Base-by-base conservation (phyloP, 1,139 yeast genomes). In the Barnettozyma hawaiiensis region DNA sequence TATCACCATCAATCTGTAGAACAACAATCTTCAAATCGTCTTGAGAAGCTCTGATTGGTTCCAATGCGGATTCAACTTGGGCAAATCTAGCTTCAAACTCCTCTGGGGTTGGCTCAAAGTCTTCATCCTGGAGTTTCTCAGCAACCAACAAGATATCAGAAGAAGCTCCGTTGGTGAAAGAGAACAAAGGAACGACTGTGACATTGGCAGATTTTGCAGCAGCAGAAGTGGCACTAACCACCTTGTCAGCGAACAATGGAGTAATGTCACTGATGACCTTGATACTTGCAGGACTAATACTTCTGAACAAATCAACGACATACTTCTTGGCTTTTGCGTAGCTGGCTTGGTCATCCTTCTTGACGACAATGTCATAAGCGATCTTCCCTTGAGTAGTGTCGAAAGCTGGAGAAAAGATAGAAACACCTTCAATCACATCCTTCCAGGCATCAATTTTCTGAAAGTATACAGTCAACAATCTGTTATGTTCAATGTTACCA, bases 401-500 rank as follows among this genome's bases (percentile, higher is more conserved):
- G 18, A 15, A 34, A 15, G 37, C 7, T 15, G 37, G 37, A 23
- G 37, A 22, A n/a, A 34, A 34, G 20, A 34, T 23, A 15, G 28
- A 23, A 11, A 12, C 37, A 4, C 20, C 78, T 35, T 66, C 67
- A 33, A 66, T 59, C 20, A 65, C 56, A 5, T 61, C 52, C 12
- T 78, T 68, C 48, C 81, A 67, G 35, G 66, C 59, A 39, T 73
- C 69, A 48, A 76, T 69, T 46, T 75, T 67, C 42, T 65, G 62
- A 58, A 90, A 82, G 62, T 73, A 85, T 15, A 81, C 69, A 37
- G 90, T 82, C 45, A 90, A 71, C 31, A 81, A 76, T 54, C 77
- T 77, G 27, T 94, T 96, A 57, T 90, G 97, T 24, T 68, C 61
- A 46, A 79, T 63, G 58, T 85, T 81, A 55, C 85, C 86, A 57